phyloP scores from a whole-genome alignment of 2,329 filamentous ascomycete genomes.

The Periconia sp. region DNA sequence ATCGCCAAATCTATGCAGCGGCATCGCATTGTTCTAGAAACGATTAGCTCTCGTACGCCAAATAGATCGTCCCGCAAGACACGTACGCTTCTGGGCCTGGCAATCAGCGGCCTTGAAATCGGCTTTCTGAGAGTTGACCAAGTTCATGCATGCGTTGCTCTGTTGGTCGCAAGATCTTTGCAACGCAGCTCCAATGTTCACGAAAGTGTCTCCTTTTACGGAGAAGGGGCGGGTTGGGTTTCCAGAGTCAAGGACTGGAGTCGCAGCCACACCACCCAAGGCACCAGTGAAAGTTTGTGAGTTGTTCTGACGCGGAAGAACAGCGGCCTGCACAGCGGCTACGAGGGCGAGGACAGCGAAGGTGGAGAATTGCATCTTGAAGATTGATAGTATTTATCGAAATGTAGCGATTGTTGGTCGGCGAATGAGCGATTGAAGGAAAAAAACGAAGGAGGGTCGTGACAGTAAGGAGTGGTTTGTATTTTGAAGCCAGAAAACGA shows the following conservation, averaged over 20 bases:
- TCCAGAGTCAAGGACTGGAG: conserved; percentile 53
- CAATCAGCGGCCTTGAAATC: conserved; percentile 55
- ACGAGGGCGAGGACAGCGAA: conserved; percentile 20
- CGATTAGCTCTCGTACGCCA: background rate
- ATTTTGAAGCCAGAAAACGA: background rate
- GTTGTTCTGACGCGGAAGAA: conserved; percentile 28
- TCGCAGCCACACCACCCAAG: conserved; percentile 57
- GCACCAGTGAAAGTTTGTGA: conserved; percentile 47
- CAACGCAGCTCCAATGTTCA: conserved; percentile 56
- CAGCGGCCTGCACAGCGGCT: conserved; percentile 18
- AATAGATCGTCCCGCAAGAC: background rate
- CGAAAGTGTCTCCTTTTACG: conserved; percentile 49
- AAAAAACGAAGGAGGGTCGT: conserved; percentile 1
- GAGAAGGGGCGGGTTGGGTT: conserved; percentile 48
- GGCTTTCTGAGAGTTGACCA: conserved; percentile 54
- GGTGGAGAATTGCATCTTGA: conserved; percentile 29
- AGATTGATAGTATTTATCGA: background rate
- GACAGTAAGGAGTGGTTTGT: background rate
- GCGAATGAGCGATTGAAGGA: background rate
- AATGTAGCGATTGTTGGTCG: background rate
- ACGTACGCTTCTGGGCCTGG: conserved; percentile 53
- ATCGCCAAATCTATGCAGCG: conserved; percentile 2
- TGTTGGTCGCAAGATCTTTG: conserved; percentile 66
- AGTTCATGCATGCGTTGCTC: conserved; percentile 62
- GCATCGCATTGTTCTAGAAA: conserved; percentile 9